Base-by-base conservation (phyloP, 306 rosid species). In the Styphnolobium japonicum region DNA sequence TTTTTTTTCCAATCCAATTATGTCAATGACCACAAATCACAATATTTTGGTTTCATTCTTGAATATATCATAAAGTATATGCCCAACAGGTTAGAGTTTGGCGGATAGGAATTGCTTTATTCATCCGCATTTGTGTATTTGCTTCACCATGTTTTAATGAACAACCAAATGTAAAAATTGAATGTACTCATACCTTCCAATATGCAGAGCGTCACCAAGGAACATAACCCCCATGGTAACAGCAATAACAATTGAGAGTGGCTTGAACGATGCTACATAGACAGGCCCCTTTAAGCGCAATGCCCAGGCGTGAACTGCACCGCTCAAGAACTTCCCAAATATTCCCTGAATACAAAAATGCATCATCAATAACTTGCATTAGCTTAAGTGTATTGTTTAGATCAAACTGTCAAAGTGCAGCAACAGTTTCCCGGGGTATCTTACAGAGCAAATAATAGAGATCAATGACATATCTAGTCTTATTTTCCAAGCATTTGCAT, bases 261-360 rank as follows among this genome's bases (percentile, higher is more conserved):
- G 97, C 88, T 91, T 93, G 86, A 93, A 93, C 97, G 90, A 91
- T 22, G 95, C 90, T 9, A 88, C 98, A 61, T 84, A 93, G n/a
- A 93, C 91, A 2, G 98, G 97, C 10, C 98, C 98, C 80, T 93
- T 93, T 79, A 91, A 7, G 51, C 76, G 94, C 85, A 93, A 75
- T 4, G 82, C 93, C 98, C 98, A 91, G 1, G 97, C 83, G 58
- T 93, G 94, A 42, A 91, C 85, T 56, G 90, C 27, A 68, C 88
- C 91, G 85, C 87, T 93, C 71, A 93, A 0, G 76, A 88, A 86
- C 65, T 96, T 91, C n/a, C 90, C 92, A 37, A 93, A 86, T 62
- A 91, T 67, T 79, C 95, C 97, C 98, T 93, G 58, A 18, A 10
- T 15, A 31, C 31, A 58, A 57, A 79, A 70, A 49, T 0, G 19